These are phyloP conservation scores for Westerdykella ornata DNA, from an alignment of 2,329 filamentous ascomycete species.

Conservation along the genomic window DNA sequence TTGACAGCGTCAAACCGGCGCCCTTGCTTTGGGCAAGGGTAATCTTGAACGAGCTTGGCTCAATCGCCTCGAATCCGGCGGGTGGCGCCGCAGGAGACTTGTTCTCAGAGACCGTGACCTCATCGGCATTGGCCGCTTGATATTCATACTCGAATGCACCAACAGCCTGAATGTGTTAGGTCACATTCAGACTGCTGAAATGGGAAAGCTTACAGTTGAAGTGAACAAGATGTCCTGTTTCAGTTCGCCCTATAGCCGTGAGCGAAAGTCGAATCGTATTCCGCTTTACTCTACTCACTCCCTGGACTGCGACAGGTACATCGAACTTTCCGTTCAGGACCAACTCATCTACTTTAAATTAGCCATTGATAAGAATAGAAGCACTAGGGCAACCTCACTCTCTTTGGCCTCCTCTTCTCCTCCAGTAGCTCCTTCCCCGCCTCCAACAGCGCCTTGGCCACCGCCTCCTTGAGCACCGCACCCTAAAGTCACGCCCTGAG, in stretches of 20 bases:
- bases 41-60: slow-evolving; percentile 15
- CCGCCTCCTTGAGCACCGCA: background rate
- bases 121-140: slow-evolving; percentile 12
- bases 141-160: slow-evolving; percentile 20
- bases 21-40: slow-evolving; percentile 15
- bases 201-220: slow-evolving; percentile 7
- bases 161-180: slow-evolving; percentile 10
- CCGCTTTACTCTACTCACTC: background rate
- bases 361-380: background rate
- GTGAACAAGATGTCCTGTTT: slow-evolving; percentile 21
- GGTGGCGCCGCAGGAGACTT: slow-evolving; percentile 11
- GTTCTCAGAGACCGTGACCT: slow-evolving; percentile 17
- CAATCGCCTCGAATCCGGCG: slow-evolving; percentile 17
- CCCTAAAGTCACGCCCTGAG: background rate
- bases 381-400: background rate
- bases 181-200: background rate
- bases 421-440: background rate
- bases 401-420: slow-evolving; percentile 1
- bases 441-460: background rate
- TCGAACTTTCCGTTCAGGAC: slow-evolving; percentile 3
- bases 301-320: slow-evolving; percentile 1
- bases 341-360: slow-evolving; percentile 1
- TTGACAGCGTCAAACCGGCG: slow-evolving; percentile 15
- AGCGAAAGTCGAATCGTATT: background rate
- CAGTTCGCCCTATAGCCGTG: slow-evolving; percentile 10